Percentiles rank a stretch among this genome's conserved stretches.
Evolutionary conservation across 805 yeast genomes (phyloP).

Genomic region (Myxozyma vanderwaltii): DNA sequence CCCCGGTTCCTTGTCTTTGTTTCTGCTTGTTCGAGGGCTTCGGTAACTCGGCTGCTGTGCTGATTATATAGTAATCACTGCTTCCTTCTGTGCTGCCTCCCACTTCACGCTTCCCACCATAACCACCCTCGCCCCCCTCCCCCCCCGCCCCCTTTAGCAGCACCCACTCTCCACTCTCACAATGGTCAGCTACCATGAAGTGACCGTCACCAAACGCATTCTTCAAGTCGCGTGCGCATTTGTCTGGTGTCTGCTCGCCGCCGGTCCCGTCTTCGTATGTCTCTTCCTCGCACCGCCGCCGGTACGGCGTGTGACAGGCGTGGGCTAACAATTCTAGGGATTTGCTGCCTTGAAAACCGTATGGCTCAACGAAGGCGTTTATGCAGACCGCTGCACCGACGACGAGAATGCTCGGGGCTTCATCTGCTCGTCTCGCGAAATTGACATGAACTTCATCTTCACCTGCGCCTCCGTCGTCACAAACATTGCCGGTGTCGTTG

Average conservation of each 20-base stretch:
- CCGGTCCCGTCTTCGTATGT: slow-evolving; percentile 81
- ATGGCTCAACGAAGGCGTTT: slow-evolving; percentile 74
- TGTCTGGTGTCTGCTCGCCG: slow-evolving; percentile 84
- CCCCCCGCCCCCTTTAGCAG: too few species aligned
- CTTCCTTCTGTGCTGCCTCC: too few species aligned
- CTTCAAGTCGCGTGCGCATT: slow-evolving; percentile 73
- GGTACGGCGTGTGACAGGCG: too few species aligned
- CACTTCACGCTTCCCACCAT: too few species aligned
- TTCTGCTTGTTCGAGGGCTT: too few species aligned
- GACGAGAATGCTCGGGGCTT: slow-evolving; percentile 35
- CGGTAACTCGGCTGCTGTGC: too few species aligned
- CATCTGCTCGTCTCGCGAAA: slow-evolving; percentile 74
- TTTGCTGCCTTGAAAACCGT: slow-evolving; percentile 93
- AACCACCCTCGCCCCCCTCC: too few species aligned
- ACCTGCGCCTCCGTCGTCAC: slow-evolving; percentile 86
- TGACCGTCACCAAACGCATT: slow-evolving; percentile 40
- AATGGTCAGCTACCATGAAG: slow-evolving; percentile 34
- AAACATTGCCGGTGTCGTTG: slow-evolving; percentile 77
- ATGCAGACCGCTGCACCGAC: slow-evolving; percentile 58
- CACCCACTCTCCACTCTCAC: too few species aligned
- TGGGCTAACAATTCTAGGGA: slow-evolving; percentile 47
- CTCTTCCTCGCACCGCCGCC: neutral
- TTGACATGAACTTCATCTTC: slow-evolving; percentile 78
- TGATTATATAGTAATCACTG: too few species aligned
- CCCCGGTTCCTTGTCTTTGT: too few species aligned